Conservation (phyloP, 495 filamentous ascomycete genomes). For the Podospora didyma region DNA sequence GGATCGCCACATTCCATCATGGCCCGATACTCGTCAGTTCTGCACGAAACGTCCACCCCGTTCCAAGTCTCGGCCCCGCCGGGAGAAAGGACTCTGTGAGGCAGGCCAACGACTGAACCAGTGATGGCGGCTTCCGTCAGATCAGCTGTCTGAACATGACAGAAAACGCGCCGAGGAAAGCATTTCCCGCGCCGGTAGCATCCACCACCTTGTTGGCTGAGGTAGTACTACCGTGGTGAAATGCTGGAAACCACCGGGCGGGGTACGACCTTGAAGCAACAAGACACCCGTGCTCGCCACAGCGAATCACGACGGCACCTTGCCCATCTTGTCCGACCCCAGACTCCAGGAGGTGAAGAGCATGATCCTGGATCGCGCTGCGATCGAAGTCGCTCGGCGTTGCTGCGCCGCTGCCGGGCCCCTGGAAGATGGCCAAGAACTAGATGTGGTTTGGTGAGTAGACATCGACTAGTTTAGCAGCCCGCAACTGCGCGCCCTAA, state of each 20-base stretch:
- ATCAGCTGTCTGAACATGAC: background rate
- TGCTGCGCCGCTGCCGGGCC: no score
- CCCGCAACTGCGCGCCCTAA: background rate
- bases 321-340: background rate
- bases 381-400: background rate
- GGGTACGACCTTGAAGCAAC: background rate
- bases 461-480: background rate
- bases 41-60: background rate
- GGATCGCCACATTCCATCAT: no score
- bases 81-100: background rate
- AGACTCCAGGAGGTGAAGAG: background rate
- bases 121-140: background rate
- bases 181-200: background rate
- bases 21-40: background rate
- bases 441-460: background rate
- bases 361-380: background rate
- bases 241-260: background rate
- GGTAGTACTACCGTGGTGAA: no score
- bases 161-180: background rate
- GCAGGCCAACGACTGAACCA: background rate
- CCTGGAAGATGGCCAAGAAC: background rate
- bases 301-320: background rate
- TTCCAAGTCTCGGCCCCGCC: background rate
- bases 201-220: background rate
- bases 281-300: background rate